Evolutionary conservation across 2,329 filamentous ascomycete species (phyloP), one percentile per base, ranked within the genome.

Genomic region (Colletotrichum tabaci): DNA sequence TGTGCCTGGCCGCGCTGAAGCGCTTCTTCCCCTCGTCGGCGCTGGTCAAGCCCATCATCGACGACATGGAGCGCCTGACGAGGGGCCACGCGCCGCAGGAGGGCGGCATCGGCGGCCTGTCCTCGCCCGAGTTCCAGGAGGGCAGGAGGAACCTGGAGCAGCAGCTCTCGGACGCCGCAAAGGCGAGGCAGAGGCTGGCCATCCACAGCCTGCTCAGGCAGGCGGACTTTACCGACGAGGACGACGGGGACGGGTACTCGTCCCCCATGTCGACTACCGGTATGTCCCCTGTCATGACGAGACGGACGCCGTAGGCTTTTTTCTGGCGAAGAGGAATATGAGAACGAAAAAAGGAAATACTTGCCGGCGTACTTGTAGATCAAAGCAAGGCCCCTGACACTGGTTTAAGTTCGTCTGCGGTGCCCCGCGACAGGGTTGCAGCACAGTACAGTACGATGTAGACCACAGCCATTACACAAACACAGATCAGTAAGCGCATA

Each of bases 131-230:
- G 55, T 66, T 68, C 9, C 40, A 61, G 18, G 57, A 66, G 52
- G 58, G 64, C 18, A 52, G 57, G 10, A 30, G 64, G 13, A 62
- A 52, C 26, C n/a, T 66, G 52, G 58, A 73, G 56, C 18, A 64
- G 23, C 64, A 74, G 35, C 69, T 76, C 3, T 76, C 75, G 8
- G 63, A 72, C 21, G 76, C 74, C 5, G 77, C 75, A 9, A 73
- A 71, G 13, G 72, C 72, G 10, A 66, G 76, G 38, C 71, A 77
- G 61, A 61, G 74, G 42, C 72, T 80, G 30, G 77, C 77, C 2
- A 75, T 79, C 12, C 78, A 80, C 57, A 80, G 78, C 47, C 73
- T 79, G 3, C 71, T 80, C 9, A 71, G 76, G 2, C 75, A 75
- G 46, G 77, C 75, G 9, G 72, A 74, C 10, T 78, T 79, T 62